Evolutionary conservation across 2,329 filamentous ascomycete species (phyloP), one percentile per base, ranked within the genome.

Genomic region (Aspergillus terreus): DNA sequence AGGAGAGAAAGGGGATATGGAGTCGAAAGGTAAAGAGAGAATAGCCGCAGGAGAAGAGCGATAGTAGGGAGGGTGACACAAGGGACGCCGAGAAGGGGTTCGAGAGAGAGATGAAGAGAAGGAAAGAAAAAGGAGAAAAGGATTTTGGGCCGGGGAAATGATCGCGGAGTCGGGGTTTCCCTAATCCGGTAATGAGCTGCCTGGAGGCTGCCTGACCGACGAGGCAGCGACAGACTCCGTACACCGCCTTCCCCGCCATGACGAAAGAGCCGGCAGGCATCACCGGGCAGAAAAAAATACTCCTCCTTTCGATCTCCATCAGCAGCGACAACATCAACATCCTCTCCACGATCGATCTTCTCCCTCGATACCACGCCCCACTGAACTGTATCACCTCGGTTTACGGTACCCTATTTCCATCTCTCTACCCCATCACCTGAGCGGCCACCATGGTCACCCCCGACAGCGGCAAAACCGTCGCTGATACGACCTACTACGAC

Each of bases 401-500:
- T 23, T 23, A 23, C 23, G 23, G 23, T 23, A 23, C 23, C 23
- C 6, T 23, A 5, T 23, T 38, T n/a, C 15, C 15, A 15, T 38
- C 35, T 38, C 35, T 4, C 7, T 23, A 23, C 7, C 9, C 7
- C 27, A 7, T 30, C 27, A 10, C 27, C 27, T 30, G 27, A 30
- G 27, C 27, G 27, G 10, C 7, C 58, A 78, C 65, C 67, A 95
- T 95, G 90, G 90, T 94, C 19, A 21, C 40, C n/a, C 11, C 40
- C 40, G 40, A 42, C n/a, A 17, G 14, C 40, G 40, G 40, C 40
- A 42, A 42, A 21, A 17, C 15, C 9, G 40, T 42, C 63, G 88
- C 87, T 64, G 90, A 95, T 72, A 95, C 90, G 52, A 77, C 83
- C 62, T 95, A 95, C 75, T 95, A 95, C 74, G 91, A 96, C 74